These are phyloP conservation scores for Wallacemonas collosoma DNA, from an alignment of 208 protist species.

Conservation along the genomic window DNA sequence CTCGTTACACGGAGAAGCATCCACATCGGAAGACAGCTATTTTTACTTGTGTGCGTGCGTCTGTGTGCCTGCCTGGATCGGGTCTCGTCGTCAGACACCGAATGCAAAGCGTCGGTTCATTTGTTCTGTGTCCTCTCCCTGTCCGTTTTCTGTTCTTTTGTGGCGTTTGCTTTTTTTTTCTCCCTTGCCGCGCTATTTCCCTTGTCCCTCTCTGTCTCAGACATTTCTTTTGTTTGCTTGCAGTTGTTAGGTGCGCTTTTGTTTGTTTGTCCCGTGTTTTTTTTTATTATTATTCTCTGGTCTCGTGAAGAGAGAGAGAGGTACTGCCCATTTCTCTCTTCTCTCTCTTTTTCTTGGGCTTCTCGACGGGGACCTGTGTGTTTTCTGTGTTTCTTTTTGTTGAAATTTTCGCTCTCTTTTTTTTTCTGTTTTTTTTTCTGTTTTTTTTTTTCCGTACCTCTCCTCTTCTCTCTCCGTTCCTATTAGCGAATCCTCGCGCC, in stretches of 20 bases:
- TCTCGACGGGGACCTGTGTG: no score
- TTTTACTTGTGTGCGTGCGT: not conserved
- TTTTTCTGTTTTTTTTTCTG: not conserved
- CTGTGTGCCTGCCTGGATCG: not conserved
- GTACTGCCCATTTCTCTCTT: not conserved
- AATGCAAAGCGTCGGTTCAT: not conserved
- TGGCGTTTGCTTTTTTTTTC: constrained; percentile 16
- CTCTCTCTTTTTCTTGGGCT: no score
- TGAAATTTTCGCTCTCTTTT: constrained; percentile 14
- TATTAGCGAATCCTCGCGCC: no score
- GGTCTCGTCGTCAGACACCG: not conserved
- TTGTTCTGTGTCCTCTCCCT: constrained; percentile 4
- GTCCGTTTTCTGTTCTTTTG: constrained; percentile 7
- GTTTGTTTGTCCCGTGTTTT: no score
- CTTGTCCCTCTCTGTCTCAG: constrained; percentile 5
- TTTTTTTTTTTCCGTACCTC: no score
- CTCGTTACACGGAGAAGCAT: no score
- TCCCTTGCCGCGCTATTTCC: not conserved
- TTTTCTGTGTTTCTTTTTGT: constrained; percentile 7
- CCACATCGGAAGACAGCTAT: not conserved
- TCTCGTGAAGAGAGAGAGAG: not conserved
- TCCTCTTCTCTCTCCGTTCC: no score
- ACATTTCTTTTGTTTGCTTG: not conserved
- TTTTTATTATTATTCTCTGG: no score
- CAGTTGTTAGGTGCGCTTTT: no score